Evolutionary conservation across 2,329 filamentous ascomycete species (phyloP), one percentile per base, ranked within the genome.

Genomic region (Graphiopsis chlorocephala): DNA sequence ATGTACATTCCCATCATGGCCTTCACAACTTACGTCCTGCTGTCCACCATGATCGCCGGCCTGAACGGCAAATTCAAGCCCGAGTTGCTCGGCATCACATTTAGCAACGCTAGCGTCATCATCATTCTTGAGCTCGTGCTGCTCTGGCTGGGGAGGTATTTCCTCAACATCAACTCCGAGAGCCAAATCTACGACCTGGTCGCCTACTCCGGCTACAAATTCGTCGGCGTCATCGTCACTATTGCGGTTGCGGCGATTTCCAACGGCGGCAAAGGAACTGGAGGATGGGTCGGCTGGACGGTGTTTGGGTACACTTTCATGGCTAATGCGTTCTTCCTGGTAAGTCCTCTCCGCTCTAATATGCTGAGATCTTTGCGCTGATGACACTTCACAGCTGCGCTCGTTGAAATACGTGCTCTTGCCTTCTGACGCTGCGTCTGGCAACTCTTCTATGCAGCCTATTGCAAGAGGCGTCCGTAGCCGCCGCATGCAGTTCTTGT

Each of bases 1-100:
- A 98, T 99, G 93, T 99, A 99, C 81, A 99, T 99, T 72, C 93
- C 93, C 65, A 90, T 96, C 74, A 99, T 99, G 95, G 94, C 95
- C 1, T 84, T 99, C 61, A 93, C 98, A 55, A 99, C 95, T 26
- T 99, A 99, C 78, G 96, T 99, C 69, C 89, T 99, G 35, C 86
- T 99, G 12, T 96, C 92, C 5, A 95, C 94, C 0, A 84, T 98
- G 48, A 84, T 99, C 63, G 94, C 94, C 10, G 95, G 95, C 50
- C 84, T 99, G 52, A 86, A 92, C 61, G 94, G 95, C 29, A 88
- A 92, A 69, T 99, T 99, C 81, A 90, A 97, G 74, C 96, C 96
- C 1, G 94, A 98, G 77, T 84, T 99, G 28, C 85, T 99, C 23
- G 94, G 94, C 25, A 90, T 92, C 73, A 97, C 93, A 14, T 93